Percentiles rank a stretch among this genome's conserved stretches.
Conservation (phyloP, 805 yeast species). For the Saturnispora serradocipensis region DNA sequence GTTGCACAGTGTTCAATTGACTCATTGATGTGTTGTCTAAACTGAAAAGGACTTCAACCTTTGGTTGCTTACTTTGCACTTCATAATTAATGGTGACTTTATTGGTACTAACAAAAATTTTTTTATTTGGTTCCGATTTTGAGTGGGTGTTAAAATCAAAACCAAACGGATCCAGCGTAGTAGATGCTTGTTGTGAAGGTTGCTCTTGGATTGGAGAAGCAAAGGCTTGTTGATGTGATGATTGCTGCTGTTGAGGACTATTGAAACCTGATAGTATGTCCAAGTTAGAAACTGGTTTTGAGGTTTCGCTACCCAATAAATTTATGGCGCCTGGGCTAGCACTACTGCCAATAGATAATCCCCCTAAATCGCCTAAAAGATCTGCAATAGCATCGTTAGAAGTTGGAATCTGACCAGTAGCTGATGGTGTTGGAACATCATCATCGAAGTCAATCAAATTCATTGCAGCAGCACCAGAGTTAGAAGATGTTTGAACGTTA, state of each 20-base stretch:
- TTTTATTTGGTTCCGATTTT: constrained; percentile 1
- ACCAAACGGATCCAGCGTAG: constrained; percentile 27
- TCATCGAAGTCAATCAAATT: constrained; percentile 68
- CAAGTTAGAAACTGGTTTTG: constrained; percentile 9
- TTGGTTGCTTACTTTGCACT: constrained; percentile 14
- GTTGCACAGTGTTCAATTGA: constrained; percentile 40
- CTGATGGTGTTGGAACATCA: constrained; percentile 19
- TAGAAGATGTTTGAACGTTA: constrained; percentile 9
- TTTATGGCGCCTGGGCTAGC: constrained; percentile 27
- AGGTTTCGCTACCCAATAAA: constrained; percentile 20
- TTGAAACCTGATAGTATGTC: constrained; percentile 13
- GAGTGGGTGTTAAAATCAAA: constrained; percentile 22
- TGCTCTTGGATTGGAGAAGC: constrained; percentile 3
- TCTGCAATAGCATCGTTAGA: constrained; percentile 48
- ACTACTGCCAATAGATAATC: constrained; percentile 40
- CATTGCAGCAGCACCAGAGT: constrained; percentile 19
- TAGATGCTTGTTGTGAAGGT: constrained; percentile 6
- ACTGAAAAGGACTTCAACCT: constrained; percentile 15
- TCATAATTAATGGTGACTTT: constrained; percentile 21
- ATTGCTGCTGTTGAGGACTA: constrained; percentile 7
- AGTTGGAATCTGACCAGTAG: constrained; percentile 25
- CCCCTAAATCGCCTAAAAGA: constrained; percentile 60
- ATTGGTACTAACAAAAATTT: constrained; percentile 13
- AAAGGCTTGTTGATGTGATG: constrained; percentile 1
- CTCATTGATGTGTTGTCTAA: constrained; percentile 29